Evolutionary conservation across 345 rosid genomes (phyloP), one percentile per base, ranked within the genome.

Genomic region (Pugionium cornutum): DNA sequence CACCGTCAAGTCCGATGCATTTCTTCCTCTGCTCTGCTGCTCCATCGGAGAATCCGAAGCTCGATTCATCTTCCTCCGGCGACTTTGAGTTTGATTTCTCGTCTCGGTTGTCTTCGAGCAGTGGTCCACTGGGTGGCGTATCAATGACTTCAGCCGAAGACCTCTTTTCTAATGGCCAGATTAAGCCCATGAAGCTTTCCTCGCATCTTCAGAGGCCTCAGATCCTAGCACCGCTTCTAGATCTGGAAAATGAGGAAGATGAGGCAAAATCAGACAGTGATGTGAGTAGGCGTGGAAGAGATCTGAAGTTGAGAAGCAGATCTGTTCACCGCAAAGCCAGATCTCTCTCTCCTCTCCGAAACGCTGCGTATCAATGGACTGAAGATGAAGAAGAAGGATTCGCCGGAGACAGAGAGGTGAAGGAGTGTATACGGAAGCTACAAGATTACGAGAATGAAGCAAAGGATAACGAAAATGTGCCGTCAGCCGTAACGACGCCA

Each of bases 1-100:
- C 95, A 26, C 99, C 99, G 0, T 84, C 97, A 0, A 90, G 97
- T 63, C 99, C 99, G 7, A 94, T 88, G 92, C 97, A 94, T 67
- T 94, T 86, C 71, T 77, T 86, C 18, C 58, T 89, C 0, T 57
- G 78, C 35, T 68, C 83, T 0, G 30, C 83, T 6, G 48, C 79
- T 1, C 0, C 67, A 4, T 56, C 75, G 42, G 63, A 61, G 40
- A 67, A 46, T 11, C 69, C 10, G 7, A 60, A 67, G 53, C 64
- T 46, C 4, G 55, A 58, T 0, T 44, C 77, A 3, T 58, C 83
- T 4, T 47, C 83, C 25, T 69, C 84, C 25, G 61, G 64, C 6
- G 96, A 88, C 39, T 82, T 74, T 58, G 97, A 88, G 86, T 94
- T 94, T 51, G 97, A 89, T 64, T 88, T 91, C 83, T 83, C 90